Percentiles rank a stretch among this genome's conserved stretches.
Conservation (phyloP, 768 basidiomycete species). For the Lactarius akahatsu region DNA sequence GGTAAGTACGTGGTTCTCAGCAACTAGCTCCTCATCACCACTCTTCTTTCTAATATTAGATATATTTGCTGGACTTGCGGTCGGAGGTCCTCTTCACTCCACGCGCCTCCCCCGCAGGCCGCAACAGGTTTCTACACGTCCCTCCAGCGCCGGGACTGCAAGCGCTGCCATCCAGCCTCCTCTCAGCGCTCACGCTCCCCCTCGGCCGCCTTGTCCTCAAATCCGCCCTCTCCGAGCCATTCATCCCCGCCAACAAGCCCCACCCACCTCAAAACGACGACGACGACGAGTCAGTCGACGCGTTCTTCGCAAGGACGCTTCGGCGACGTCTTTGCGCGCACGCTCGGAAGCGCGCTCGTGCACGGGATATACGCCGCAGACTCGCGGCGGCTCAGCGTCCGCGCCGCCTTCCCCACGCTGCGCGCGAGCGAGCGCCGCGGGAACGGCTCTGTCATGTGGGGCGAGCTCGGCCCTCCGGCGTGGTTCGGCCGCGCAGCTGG, state of each 20-base stretch:
- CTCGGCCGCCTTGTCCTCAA: constrained; percentile 50
- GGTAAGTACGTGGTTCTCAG: constrained; percentile 46
- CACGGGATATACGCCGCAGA: constrained; percentile 95
- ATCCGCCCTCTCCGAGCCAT: constrained; percentile 57
- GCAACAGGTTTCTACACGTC: constrained; percentile 70
- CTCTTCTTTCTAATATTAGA: constrained; percentile 43
- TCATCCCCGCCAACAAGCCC: constrained; percentile 35
- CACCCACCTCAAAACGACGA: background rate
- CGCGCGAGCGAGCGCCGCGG: constrained; percentile 69
- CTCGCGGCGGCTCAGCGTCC: constrained; percentile 67
- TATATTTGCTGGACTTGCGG: constrained; percentile 67
- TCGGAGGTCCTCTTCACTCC: constrained; percentile 64
- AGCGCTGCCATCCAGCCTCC: constrained; percentile 45
- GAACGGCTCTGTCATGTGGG: constrained; percentile 67
- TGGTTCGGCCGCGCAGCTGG: constrained; percentile 22
- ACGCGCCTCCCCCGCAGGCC: constrained; percentile 67
- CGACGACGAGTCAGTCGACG: constrained; percentile 78
- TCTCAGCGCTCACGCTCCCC: constrained; percentile 39
- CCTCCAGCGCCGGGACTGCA: constrained; percentile 52
- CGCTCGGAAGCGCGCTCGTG: constrained; percentile 73
- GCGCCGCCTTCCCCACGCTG: constrained; percentile 72
- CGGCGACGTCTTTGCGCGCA: constrained; percentile 66
- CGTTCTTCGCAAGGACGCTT: constrained; percentile 77
- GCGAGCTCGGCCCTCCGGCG: constrained; percentile 42
- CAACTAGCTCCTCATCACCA: background rate